These are phyloP conservation scores for Paracorniculantispora psalliotae DNA, from an alignment of 2,329 filamentous ascomycete species.

Conservation along the genomic window DNA sequence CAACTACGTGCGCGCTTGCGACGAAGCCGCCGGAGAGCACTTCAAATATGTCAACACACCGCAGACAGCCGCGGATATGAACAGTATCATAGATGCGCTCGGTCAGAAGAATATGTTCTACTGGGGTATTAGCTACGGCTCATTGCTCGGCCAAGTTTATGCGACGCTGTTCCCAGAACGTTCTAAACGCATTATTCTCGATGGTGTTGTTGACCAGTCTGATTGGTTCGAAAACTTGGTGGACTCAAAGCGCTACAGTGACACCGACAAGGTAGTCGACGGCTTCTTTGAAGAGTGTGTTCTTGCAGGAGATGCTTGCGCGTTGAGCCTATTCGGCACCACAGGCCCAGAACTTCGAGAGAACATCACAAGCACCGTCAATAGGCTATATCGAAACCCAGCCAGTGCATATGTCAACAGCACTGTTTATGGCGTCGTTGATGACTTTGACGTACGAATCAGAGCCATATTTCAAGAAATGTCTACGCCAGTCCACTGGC, in stretches of 20 bases:
- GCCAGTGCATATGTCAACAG: slow-evolving; percentile 37
- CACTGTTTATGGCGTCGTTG: slow-evolving; percentile 33
- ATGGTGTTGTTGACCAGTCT: slow-evolving; percentile 17
- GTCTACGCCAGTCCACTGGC: slow-evolving; percentile 35
- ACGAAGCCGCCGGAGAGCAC: slow-evolving; percentile 40
- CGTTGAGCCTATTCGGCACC: neutral
- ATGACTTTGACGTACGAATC: slow-evolving; percentile 30
- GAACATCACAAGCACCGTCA: slow-evolving; percentile 1
- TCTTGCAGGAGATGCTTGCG: neutral
- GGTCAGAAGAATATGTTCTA: slow-evolving; percentile 30
- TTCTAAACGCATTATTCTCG: slow-evolving; percentile 17
- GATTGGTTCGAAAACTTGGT: neutral
- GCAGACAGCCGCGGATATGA: slow-evolving; percentile 48
- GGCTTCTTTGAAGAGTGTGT: slow-evolving; percentile 12
- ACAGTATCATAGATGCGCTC: slow-evolving; percentile 40
- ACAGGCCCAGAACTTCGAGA: neutral
- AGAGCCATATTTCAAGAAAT: slow-evolving; percentile 35
- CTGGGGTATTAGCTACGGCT: slow-evolving; percentile 39
- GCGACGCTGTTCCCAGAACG: slow-evolving; percentile 23
- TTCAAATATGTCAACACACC: slow-evolving; percentile 44
- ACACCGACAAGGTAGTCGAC: neutral
- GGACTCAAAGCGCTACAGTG: neutral
- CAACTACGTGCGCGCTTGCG: slow-evolving; percentile 37
- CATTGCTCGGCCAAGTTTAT: slow-evolving; percentile 26
- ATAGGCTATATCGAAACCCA: neutral